phyloP scores from a whole-genome alignment of 768 basidiomycete species.

The Phylloporus rhodoxanthus region DNA sequence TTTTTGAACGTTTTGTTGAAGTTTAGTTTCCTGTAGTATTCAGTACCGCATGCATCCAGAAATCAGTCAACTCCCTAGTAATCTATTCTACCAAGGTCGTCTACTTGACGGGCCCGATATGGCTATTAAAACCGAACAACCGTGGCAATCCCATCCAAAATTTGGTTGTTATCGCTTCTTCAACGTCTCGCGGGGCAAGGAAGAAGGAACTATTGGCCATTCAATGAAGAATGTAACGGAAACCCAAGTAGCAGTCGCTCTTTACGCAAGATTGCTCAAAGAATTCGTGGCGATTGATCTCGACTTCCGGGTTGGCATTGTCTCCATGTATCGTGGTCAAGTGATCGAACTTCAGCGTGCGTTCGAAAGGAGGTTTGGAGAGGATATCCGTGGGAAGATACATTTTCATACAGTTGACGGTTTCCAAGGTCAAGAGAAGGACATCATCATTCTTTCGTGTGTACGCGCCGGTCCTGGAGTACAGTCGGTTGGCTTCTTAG shows the following conservation, averaged over 20 bases:
- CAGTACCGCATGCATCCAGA: slow-evolving; percentile 99
- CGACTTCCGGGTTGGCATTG: slow-evolving; percentile 58
- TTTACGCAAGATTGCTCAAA: slow-evolving; percentile 65
- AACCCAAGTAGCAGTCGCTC: slow-evolving; percentile 63
- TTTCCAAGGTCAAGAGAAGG: slow-evolving; percentile 98
- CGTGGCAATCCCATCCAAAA: slow-evolving; percentile 76
- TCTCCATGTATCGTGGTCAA: slow-evolving; percentile 95
- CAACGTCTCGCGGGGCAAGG: slow-evolving; percentile 66
- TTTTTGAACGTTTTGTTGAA: not conserved
- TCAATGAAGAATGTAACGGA: slow-evolving; percentile 77
- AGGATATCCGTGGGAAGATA: slow-evolving; percentile 60
- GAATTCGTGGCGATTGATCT: slow-evolving; percentile 57
- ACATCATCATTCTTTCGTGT: slow-evolving; percentile 95
- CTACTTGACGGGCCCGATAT: slow-evolving; percentile 87
- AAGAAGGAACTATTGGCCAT: slow-evolving; percentile 48
- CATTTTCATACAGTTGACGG: slow-evolving; percentile 98
- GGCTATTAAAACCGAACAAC: slow-evolving; percentile 71
- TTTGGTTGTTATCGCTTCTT: slow-evolving; percentile 89
- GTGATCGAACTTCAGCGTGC: slow-evolving; percentile 63
- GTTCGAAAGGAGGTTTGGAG: slow-evolving; percentile 70
- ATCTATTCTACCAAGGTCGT: slow-evolving; percentile 75
- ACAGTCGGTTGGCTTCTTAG: slow-evolving; percentile 80
- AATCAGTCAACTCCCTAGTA: slow-evolving; percentile 85
- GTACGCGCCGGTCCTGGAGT: slow-evolving; percentile 89
- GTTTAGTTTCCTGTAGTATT: slow-evolving; percentile 50